Conservation (phyloP, 306 rosid species). For the Fragaria vesca region DNA sequence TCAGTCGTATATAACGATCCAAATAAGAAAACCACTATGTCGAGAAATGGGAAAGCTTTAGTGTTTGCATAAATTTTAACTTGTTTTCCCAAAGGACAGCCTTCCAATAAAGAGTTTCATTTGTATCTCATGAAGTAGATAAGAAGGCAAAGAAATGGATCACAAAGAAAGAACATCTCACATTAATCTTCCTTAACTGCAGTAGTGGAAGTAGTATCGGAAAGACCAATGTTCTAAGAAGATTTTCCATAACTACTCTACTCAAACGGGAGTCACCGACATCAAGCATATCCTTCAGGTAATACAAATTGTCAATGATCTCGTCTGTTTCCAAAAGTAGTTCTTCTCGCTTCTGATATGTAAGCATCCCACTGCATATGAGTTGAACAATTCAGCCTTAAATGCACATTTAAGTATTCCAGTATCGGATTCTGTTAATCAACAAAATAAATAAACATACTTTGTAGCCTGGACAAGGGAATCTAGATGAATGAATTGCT, state of each 20-base stretch:
- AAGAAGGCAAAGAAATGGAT: background rate
- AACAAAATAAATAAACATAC: slow-evolving; percentile 36
- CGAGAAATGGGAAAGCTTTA: background rate
- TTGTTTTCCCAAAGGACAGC: background rate
- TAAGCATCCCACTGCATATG: slow-evolving; percentile 53
- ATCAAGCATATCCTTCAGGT: slow-evolving; percentile 65
- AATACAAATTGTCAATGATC: slow-evolving; percentile 65
- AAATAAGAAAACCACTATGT: background rate
- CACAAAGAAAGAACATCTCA: slow-evolving; percentile 38
- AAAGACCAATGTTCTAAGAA: slow-evolving; percentile 60
- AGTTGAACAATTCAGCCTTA: slow-evolving; percentile 19
- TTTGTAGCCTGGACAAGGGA: slow-evolving; percentile 39
- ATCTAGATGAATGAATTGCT: slow-evolving; percentile 58
- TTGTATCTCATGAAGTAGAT: slow-evolving; percentile 7
- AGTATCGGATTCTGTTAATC: background rate
- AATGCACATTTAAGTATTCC: background rate
- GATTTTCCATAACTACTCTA: slow-evolving; percentile 52
- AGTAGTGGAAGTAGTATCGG: slow-evolving; percentile 55
- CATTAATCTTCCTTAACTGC: slow-evolving; percentile 46
- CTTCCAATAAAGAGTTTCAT: slow-evolving; percentile 13
- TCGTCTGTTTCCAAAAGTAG: slow-evolving; percentile 63
- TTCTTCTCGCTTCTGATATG: slow-evolving; percentile 42
- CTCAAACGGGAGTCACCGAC: slow-evolving; percentile 51
- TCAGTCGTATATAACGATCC: background rate
- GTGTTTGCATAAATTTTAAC: background rate